Evolutionary conservation across 2,329 filamentous ascomycete species (phyloP), one percentile per base, ranked within the genome.

Genomic region (Hypoxylon sp.): DNA sequence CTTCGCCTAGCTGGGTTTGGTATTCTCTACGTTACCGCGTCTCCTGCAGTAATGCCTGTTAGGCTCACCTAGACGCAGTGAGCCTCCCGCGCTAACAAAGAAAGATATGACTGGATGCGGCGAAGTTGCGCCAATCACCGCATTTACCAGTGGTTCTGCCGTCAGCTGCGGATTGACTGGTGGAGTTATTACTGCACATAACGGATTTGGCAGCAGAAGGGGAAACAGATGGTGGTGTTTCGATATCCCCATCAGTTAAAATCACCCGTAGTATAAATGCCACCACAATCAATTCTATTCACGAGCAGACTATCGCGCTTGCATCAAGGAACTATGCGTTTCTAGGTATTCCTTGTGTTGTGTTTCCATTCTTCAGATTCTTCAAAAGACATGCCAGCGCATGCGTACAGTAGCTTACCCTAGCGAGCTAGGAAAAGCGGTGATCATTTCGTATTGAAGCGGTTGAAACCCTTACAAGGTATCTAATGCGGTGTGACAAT

Each of bases 401-500:
- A 57, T 45, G n/a, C 28, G 10, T 19, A 21, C 17, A 43, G 17
- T 60, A 23, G 19, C 17, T 25, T 14, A 11, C 30, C 13, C 6
- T 41, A 23, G 45, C 10, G 28, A 51, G 46, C 41, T 38, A n/a
- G 34, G 65, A 65, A 61, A 52, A 45, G 65, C 56, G 61, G 65
- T 63, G 60, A 63, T 55, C 28, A 65, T 21, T 50, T 68, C 65
- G 68, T 68, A 64, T 70, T 64, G 30, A 49, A 60, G 17, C 14
- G 36, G 32, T 36, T 21, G 49, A 32, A 25, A 38, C 38, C 30
- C n/a, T 36, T 59, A 43, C 13, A 56, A 34, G 17, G 57, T 52
- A 60, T 65, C 61, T 38, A 52, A 68, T 66, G 62, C 68, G 25
- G 65, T 68, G 65, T 57, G 60, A 68, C 52, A 17, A 30, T 51